These are phyloP conservation scores for Boletus bicolor DNA, from an alignment of 768 basidiomycete genomes.

Conservation along the genomic window DNA sequence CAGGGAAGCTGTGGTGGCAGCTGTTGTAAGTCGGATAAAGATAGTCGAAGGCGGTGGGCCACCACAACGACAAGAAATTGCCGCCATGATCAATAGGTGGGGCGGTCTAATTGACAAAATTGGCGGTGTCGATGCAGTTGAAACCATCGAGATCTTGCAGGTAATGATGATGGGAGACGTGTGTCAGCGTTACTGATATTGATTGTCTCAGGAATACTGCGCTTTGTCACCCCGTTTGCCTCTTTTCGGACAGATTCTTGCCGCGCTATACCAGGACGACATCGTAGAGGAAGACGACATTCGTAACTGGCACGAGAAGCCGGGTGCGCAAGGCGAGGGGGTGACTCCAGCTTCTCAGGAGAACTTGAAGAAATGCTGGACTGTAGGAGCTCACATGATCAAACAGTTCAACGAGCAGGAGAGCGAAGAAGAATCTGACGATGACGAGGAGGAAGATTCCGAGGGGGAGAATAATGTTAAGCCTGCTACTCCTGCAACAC, in stretches of 20 bases:
- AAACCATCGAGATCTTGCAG: slow-evolving; percentile 78
- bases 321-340: slow-evolving; percentile 52
- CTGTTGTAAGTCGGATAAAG: slow-evolving; percentile 69
- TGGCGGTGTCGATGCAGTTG: slow-evolving; percentile 78
- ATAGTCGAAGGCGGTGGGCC: slow-evolving; percentile 54
- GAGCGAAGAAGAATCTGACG: slow-evolving; percentile 45
- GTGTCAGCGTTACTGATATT: not conserved
- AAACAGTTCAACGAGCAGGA: slow-evolving; percentile 80
- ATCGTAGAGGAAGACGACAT: slow-evolving; percentile 89
- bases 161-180: slow-evolving; percentile 34
- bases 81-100: slow-evolving; percentile 69
- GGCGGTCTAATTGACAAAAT: slow-evolving; percentile 77
- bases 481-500: not conserved
- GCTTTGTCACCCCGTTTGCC: slow-evolving; percentile 59
- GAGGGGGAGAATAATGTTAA: slow-evolving; percentile 11
- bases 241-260: slow-evolving; percentile 82
- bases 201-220: slow-evolving; percentile 54
- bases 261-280: slow-evolving; percentile 87
- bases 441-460: slow-evolving; percentile 22
- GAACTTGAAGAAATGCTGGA: slow-evolving; percentile 66
- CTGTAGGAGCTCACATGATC: slow-evolving; percentile 69
- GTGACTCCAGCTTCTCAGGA: slow-evolving; percentile 42
- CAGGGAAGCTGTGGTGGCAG: slow-evolving; percentile 83
- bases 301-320: slow-evolving; percentile 74
- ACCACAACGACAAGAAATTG: slow-evolving; percentile 65